These are phyloP conservation scores for Sporisorium scitamineum DNA, from an alignment of 1,284 basidiomycete genomes.

Conservation along the genomic window DNA sequence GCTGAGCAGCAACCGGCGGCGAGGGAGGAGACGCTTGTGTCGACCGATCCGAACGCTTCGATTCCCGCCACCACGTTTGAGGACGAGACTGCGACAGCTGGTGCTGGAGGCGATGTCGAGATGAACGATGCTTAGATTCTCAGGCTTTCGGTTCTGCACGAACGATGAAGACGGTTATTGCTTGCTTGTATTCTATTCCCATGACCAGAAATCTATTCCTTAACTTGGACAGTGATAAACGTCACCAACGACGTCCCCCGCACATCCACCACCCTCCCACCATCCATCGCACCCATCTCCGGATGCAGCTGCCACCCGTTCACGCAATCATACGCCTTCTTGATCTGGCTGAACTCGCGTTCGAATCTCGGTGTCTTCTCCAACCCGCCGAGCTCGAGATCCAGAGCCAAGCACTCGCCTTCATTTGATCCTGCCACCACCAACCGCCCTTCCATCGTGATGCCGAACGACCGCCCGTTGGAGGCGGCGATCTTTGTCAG, in stretches of 20 bases:
- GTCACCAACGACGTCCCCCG: slow-evolving; percentile 24
- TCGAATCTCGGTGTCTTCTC: slow-evolving; percentile 15
- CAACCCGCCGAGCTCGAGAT: not conserved
- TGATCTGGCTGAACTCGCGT: slow-evolving; percentile 34
- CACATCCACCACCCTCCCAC: slow-evolving; percentile 10
- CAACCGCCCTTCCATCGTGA: slow-evolving; percentile 3
- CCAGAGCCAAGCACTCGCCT: slow-evolving; percentile 11
- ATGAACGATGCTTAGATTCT: slow-evolving; percentile 28
- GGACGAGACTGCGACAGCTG: slow-evolving; percentile 3
- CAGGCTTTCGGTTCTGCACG: too few relatives aligned
- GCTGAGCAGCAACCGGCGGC: slow-evolving; percentile 25
- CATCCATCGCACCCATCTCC: not conserved
- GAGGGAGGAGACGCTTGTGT: slow-evolving; percentile 13
- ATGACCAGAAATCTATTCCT: not conserved
- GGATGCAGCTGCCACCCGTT: slow-evolving; percentile 29
- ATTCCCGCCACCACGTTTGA: slow-evolving; percentile 24
- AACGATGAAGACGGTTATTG: not conserved
- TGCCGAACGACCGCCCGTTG: slow-evolving; percentile 10
- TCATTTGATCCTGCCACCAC: slow-evolving; percentile 23
- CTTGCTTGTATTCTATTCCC: slow-evolving; percentile 10
- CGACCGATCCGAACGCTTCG: slow-evolving; percentile 13
- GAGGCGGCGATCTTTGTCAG: slow-evolving; percentile 3
- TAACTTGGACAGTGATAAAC: slow-evolving; percentile 12
- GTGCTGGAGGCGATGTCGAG: slow-evolving; percentile 24
- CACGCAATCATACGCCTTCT: slow-evolving; percentile 23